Percentiles rank a stretch among this genome's conserved stretches.
These are phyloP conservation scores for Asterella californica DNA, from an alignment of 225 moss, liverwort and hornwort genomes.

Conservation along the genomic window DNA sequence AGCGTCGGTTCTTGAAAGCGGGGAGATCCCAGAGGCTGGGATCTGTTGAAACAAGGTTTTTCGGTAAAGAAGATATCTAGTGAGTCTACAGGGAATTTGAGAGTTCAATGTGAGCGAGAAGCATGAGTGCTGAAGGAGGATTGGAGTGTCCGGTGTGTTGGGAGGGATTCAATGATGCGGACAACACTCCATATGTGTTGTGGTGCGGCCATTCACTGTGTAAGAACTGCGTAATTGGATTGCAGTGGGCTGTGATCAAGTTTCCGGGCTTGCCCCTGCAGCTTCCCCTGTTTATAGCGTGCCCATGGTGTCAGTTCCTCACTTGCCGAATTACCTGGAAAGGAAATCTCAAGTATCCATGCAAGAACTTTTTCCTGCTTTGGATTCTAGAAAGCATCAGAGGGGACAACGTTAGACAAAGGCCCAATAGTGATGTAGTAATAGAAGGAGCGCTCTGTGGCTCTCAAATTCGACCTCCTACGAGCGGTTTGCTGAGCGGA, in stretches of 20 bases:
- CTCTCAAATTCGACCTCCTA: slow-evolving; percentile 12
- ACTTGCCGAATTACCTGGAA: slow-evolving; percentile 84
- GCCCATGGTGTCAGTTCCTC: slow-evolving; percentile 96
- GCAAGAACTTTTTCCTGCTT: slow-evolving; percentile 86
- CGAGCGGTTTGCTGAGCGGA: neutral
- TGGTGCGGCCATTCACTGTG: slow-evolving; percentile 98
- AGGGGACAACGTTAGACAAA: slow-evolving; percentile 40
- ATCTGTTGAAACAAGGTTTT: neutral
- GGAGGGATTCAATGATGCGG: slow-evolving; percentile 78
- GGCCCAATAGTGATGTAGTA: slow-evolving; percentile 25
- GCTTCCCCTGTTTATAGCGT: slow-evolving; percentile 80
- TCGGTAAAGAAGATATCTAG: neutral
- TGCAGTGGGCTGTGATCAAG: slow-evolving; percentile 85
- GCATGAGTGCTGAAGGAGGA: slow-evolving; percentile 62
- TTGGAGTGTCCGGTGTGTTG: slow-evolving; percentile 97
- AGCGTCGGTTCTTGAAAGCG: neutral
- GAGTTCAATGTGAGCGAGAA: slow-evolving; percentile 27
- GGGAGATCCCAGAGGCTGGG: neutral
- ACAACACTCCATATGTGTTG: slow-evolving; percentile 75
- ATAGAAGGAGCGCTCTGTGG: slow-evolving; percentile 22
- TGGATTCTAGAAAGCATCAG: slow-evolving; percentile 81
- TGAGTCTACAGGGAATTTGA: neutral
- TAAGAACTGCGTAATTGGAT: slow-evolving; percentile 60
- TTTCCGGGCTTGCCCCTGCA: slow-evolving; percentile 68
- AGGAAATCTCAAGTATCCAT: slow-evolving; percentile 70